phyloP scores from a whole-genome alignment of 495 filamentous ascomycete species.

The Neurospora hispaniola region DNA sequence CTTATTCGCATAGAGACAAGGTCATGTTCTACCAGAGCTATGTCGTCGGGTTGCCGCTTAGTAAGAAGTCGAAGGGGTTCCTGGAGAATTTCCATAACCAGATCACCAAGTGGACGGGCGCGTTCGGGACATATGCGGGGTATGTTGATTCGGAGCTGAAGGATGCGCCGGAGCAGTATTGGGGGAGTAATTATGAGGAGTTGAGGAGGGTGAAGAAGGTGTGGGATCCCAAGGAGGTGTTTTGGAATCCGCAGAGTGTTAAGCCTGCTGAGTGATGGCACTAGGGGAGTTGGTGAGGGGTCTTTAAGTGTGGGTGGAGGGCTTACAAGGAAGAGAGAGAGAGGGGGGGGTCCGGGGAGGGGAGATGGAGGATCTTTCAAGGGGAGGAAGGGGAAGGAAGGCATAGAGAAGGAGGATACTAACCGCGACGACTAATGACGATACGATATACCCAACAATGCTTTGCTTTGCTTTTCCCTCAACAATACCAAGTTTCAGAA shows the following conservation, averaged over 20 bases:
- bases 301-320: no score
- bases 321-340: no score
- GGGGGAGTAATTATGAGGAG: conserved; percentile 38
- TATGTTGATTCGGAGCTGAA: conserved; percentile 56
- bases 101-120: conserved; percentile 21
- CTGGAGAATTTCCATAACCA: conserved; percentile 38
- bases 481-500: background rate
- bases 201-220: conserved; percentile 41
- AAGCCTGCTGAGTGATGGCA: conserved; percentile 10
- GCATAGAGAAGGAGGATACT: background rate
- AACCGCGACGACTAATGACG: background rate
- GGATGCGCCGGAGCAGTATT: conserved; percentile 44
- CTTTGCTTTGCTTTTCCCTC: background rate
- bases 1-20: conserved; percentile 51
- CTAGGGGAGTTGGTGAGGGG: background rate
- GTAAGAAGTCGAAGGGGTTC: conserved; percentile 30
- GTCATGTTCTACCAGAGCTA: conserved; percentile 51
- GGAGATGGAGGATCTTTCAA: no score
- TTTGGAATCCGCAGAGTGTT: conserved; percentile 58
- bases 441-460: background rate
- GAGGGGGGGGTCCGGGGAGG: no score
- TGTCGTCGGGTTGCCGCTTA: conserved; percentile 39
- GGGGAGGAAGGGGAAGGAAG: no score
- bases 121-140: conserved; percentile 52
- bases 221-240: conserved; percentile 45